Percentiles rank a stretch among this genome's conserved stretches.
Evolutionary conservation across 2,329 filamentous ascomycete species (phyloP).

Genomic region (Hawksworthiomyces lignivorus): DNA sequence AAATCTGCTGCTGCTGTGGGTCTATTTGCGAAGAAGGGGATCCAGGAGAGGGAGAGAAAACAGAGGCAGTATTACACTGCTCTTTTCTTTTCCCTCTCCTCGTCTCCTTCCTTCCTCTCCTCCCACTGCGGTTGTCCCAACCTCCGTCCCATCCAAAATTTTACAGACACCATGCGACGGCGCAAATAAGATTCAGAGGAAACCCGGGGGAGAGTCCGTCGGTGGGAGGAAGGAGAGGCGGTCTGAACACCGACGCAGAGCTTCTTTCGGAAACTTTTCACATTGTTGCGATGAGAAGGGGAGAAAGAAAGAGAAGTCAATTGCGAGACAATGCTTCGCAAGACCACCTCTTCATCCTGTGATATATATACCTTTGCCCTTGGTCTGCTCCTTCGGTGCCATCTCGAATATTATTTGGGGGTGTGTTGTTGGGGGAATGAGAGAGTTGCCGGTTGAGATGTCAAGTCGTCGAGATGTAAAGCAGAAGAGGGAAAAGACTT

Average conservation of each 20-base stretch:
- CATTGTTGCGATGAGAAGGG: slow-evolving; percentile 1
- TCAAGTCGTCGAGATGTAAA: slow-evolving; percentile 2
- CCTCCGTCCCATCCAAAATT: background rate
- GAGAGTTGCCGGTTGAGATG: background rate
- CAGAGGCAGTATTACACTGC: too few relatives aligned
- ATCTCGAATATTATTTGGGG: slow-evolving; percentile 23
- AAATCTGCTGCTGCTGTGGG: slow-evolving; percentile 64
- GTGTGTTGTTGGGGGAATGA: slow-evolving; percentile 8
- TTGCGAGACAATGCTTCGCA: background rate
- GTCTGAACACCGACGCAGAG: slow-evolving; percentile 1
- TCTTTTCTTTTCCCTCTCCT: background rate
- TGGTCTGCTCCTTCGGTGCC: slow-evolving; percentile 29
- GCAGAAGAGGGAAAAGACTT: background rate
- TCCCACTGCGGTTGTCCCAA: background rate
- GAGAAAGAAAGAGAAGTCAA: background rate
- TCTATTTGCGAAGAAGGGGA: background rate
- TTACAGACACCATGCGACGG: too few relatives aligned
- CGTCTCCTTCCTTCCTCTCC: background rate
- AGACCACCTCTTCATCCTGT: slow-evolving; percentile 5
- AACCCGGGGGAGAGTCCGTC: background rate
- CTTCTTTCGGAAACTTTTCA: slow-evolving; percentile 7
- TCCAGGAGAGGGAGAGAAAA: background rate
- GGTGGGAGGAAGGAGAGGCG: background rate
- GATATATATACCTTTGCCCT: slow-evolving; percentile 29
- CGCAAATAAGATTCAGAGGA: too few relatives aligned